Evolutionary conservation across 129 eudicot species (phyloP), one percentile per base, ranked within the genome.

Genomic region (Tagetes patula): DNA sequence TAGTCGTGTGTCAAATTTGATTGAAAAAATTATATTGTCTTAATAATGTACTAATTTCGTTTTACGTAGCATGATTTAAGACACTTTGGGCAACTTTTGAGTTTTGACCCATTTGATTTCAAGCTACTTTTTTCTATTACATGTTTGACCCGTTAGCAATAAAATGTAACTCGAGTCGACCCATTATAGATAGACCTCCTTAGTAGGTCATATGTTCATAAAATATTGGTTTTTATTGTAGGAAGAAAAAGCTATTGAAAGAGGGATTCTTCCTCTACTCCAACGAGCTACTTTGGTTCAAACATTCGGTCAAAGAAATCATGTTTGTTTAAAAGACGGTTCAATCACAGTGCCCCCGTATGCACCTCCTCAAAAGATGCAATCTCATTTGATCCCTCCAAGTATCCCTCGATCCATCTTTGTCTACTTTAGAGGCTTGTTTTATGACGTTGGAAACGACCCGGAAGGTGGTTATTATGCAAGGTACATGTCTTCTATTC

Each of bases 391-490:
- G 73, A 93, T 93, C 78, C 94, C 96, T 73, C 98, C 96, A 30
- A 75, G 79, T 80, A 87, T 87, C 59, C 98, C 98, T 55, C 88
- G 98, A 11, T 89, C 98, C 80, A 93, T 93, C 41, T 93, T 93
- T 79, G 98, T 93, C 40, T 93, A 93, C 81, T 93, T 93, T 78
- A 79, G 98, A 79, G 98, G 98, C 49, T 81, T 93, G 79, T 93
- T 93, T 83, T 93, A 89, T 77, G 98, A 93, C 79, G 92, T 93
- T 27, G 95, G 96, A 70, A 93, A 93, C 14, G 98, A 93, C 75
- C 98, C 98, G 0, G 98, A 93, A 85, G 98, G 98, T 73, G 98
- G 98, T 77, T 93, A 93, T 72, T 93, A 93, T 80, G 96, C 98
- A 69, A 86, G 97, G 97, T 91, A 83, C 32, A 58, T 68, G 46